phyloP scores from a whole-genome alignment of 2,329 filamentous ascomycete species.

The Xylaria arbuscula region DNA sequence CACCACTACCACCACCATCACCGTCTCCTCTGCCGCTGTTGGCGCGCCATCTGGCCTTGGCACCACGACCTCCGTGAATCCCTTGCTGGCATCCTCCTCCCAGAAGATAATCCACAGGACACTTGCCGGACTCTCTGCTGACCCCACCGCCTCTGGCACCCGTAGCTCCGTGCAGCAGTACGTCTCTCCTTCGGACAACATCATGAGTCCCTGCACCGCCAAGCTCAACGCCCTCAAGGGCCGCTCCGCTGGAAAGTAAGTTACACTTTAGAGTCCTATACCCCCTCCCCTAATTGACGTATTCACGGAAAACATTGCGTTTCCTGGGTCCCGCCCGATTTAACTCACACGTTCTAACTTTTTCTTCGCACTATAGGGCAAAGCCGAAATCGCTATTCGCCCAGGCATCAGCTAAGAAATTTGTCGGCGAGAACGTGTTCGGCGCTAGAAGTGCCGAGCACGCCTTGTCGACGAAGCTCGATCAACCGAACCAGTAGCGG shows the following conservation, averaged over 20 bases:
- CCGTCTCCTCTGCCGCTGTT: slow-evolving; percentile 11
- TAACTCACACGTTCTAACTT: slow-evolving; percentile 26
- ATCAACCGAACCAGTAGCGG: slow-evolving; percentile 8
- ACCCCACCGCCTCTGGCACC: slow-evolving; percentile 36
- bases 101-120: slow-evolving; percentile 40
- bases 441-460: slow-evolving; percentile 47
- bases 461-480: slow-evolving; percentile 20
- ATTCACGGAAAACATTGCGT: background rate
- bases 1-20: slow-evolving; percentile 23
- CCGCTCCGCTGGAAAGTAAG: slow-evolving; percentile 82
- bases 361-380: slow-evolving; percentile 55
- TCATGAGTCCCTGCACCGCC: slow-evolving; percentile 86
- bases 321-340: background rate
- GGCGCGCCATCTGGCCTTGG: slow-evolving; percentile 33
- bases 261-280: slow-evolving; percentile 41
- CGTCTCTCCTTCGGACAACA: slow-evolving; percentile 86
- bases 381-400: slow-evolving; percentile 77
- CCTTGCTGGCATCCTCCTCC: slow-evolving; percentile 33
- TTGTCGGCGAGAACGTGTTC: slow-evolving; percentile 60
- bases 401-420: slow-evolving; percentile 72
- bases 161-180: slow-evolving; percentile 65
- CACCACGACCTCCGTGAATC: slow-evolving; percentile 33
- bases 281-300: background rate
- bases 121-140: slow-evolving; percentile 43
- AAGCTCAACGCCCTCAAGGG: slow-evolving; percentile 84